phyloP scores from a whole-genome alignment of 768 basidiomycete species.

The Termitomyces heimii region DNA sequence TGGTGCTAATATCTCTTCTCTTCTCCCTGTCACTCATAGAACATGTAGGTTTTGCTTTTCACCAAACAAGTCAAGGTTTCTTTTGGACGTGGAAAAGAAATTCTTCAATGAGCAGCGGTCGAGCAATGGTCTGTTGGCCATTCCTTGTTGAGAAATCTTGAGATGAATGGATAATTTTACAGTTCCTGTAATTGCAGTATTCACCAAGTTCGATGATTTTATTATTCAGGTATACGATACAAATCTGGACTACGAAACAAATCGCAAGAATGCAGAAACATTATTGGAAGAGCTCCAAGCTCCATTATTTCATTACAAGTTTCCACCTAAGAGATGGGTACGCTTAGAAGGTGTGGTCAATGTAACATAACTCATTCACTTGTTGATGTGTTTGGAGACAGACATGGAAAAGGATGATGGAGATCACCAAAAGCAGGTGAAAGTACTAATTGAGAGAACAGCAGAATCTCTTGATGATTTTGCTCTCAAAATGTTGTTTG shows the following conservation, averaged over 20 bases:
- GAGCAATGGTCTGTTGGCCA: background rate
- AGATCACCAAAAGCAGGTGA: background rate
- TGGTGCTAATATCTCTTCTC: background rate
- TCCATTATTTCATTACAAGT: background rate
- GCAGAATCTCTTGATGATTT: background rate
- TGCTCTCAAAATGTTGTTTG: background rate
- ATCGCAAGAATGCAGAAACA: background rate
- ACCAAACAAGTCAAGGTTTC: background rate
- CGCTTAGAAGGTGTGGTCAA: background rate
- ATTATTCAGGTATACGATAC: background rate
- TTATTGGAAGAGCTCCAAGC: background rate
- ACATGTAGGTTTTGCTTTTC: background rate
- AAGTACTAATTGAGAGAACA: background rate
- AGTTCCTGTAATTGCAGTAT: constrained; percentile 1
- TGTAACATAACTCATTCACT: background rate
- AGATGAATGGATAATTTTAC: background rate
- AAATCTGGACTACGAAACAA: background rate
- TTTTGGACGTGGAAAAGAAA: background rate
- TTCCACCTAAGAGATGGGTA: background rate
- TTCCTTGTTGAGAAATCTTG: background rate
- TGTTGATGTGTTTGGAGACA: background rate
- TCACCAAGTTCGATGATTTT: background rate
- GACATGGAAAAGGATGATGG: background rate
- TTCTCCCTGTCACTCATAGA: background rate
- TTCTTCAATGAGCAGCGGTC: background rate